phyloP scores from a whole-genome alignment of 169 alveolate genomes.

The Plasmodium knowlesi region DNA sequence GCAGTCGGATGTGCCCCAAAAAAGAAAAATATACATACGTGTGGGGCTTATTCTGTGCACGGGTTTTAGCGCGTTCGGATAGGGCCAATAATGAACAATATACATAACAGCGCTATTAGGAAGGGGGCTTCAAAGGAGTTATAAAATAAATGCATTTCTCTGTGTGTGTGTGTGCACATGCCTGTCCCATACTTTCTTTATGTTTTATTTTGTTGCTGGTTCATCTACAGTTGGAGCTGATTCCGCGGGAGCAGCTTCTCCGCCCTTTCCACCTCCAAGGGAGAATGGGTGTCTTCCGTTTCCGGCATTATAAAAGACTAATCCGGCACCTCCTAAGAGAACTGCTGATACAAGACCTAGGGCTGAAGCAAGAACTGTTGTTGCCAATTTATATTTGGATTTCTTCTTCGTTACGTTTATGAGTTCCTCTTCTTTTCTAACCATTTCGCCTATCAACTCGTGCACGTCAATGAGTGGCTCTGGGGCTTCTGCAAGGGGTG shows the following conservation, averaged over 20 bases:
- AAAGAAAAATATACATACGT: neutral
- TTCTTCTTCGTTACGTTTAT: constrained; percentile 7
- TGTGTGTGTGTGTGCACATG: neutral
- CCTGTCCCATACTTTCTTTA: neutral
- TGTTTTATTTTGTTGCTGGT: neutral
- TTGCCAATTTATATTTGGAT: neutral
- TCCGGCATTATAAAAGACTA: constrained; percentile 29
- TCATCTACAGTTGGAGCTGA: neutral
- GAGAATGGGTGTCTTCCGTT: constrained; percentile 58
- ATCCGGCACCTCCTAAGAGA: constrained; percentile 43
- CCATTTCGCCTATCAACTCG: constrained; percentile 39
- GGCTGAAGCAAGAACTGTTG: constrained; percentile 21
- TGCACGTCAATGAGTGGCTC: constrained; percentile 52
- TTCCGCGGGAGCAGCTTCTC: neutral
- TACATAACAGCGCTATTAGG: neutral
- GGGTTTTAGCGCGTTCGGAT: neutral
- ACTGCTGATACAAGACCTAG: constrained; percentile 43
- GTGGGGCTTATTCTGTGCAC: neutral
- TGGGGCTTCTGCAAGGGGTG: constrained; percentile 5
- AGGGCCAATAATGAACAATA: neutral
- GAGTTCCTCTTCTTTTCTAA: constrained; percentile 57
- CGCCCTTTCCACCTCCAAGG: neutral
- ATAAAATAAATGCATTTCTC: neutral
- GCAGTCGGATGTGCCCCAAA: neutral
- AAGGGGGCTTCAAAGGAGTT: neutral